Evolutionary conservation across 768 basidiomycete species (phyloP), one percentile per base, ranked within the genome.

Genomic region (Boletales sp.): DNA sequence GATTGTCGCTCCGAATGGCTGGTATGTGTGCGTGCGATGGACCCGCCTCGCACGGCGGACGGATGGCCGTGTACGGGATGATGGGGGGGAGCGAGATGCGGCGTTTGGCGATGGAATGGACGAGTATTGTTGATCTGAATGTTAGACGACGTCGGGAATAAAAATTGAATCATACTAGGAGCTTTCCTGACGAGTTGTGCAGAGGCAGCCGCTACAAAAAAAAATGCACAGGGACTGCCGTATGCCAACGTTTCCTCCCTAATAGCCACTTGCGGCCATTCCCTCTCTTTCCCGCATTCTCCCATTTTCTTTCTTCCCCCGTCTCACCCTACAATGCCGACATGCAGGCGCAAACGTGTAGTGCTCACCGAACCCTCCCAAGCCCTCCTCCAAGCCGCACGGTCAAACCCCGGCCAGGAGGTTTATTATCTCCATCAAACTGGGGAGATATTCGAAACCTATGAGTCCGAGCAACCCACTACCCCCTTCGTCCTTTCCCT

Each of bases 401-500:
- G 81, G 68, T 69, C 80, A 38, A 80, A 84, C 74, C 83, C 82
- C 32, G 73, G 76, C 69, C 81, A 74, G 64, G 83, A 85, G 57
- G 94, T 97, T 69, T 98, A 84, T 74, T 94, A 90, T 75, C 86
- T 98, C 64, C 75, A 84, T 56, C 85, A 92, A 70, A 98, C 95
- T 4, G 95, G 94, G 64, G 95, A 98, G 81, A 90, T 98, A 71
- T 98, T 98, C 68, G 86, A 92, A 56, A 85, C 85, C 65, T 98
- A 97, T 66, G 94, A 97, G 94, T 97, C 64, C 66, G 90, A 48
- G 48, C 63, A 54, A 53, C 56, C 47, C 45, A 30, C 40, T 54
- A 51, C 55, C 42, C 60, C 56, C 59, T 52, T 57, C 49, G 48
- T 61, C 64, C 57, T 54, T 60, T 60, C 47, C 42, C 50, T 50